A percentile compares a stretch with the other conserved stretches of the same genome.
Evolutionary conservation across 2,329 filamentous ascomycete species (phyloP).

Genomic region (Sclerotinia spermophila): DNA sequence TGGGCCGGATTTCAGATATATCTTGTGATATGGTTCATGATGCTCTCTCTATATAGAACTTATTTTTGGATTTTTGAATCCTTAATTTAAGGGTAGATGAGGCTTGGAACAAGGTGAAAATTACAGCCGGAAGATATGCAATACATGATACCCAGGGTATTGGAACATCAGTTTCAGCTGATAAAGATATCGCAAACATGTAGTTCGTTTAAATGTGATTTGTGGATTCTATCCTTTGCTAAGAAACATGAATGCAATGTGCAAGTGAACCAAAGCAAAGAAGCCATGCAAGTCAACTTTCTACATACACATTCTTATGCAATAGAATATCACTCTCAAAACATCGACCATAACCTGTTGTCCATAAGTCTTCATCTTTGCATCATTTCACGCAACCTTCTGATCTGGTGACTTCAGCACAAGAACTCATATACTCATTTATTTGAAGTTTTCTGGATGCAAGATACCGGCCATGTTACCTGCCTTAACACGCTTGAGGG

Average conservation of each 20-base stretch:
- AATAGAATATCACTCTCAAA: neutral
- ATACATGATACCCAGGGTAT: conserved; percentile 3
- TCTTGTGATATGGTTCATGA: conserved; percentile 1
- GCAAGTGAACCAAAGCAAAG: neutral
- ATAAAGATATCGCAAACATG: neutral
- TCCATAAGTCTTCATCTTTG: neutral
- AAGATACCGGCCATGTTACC: conserved; percentile 63
- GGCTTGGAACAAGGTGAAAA: neutral
- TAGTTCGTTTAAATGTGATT: neutral
- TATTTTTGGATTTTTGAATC: neutral
- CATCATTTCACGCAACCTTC: neutral
- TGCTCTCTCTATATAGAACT: neutral
- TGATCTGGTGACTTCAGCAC: neutral
- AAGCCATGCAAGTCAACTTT: neutral
- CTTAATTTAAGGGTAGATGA: neutral
- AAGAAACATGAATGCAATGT: neutral
- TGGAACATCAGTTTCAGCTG: neutral
- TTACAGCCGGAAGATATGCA: neutral
- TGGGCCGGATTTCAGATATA: conserved; percentile 13
- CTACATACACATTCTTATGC: neutral
- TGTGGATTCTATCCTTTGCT: too few species aligned
- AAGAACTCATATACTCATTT: neutral
- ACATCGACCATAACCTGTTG: neutral
- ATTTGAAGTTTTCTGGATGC: conserved; percentile 59
- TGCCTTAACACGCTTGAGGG: conserved; percentile 59